Evolutionary conservation across 192 early-diverging fungal genomes (phyloP), one percentile per base, ranked within the genome.

Genomic region (Backusella mclennaniae): DNA sequence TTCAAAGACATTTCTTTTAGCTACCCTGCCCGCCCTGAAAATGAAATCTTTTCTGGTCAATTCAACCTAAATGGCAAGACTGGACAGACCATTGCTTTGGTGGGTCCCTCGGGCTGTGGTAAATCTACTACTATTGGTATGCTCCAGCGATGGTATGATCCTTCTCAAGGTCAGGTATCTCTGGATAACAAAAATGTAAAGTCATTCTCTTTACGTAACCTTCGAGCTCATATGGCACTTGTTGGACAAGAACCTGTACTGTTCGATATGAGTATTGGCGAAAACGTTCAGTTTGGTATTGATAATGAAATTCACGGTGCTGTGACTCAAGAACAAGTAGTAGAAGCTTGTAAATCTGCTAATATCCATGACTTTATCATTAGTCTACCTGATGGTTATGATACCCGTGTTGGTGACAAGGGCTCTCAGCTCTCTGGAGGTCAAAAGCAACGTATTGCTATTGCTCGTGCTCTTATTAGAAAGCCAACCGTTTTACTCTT

Each of bases 191-290:
- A 83, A 6, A 80, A 90, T 68, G 85, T 96, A 35, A 76, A 83
- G 6, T 76, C 88, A 63, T 93, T 92, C 86, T 86, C 90, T 36
- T 41, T 96, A 8, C 73, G 76, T n/a, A 87, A 90, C 46, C 84
- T 97, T 29, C 91, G 97, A 69, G 49, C 76, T 31, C 88, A 88
- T 73, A 82, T 96, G 86, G 92, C 95, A 19, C 83, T 98, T n/a
- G 97, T 98, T 12, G 92, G 92, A 29, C 97, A 98, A 81, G 96
- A 97, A 85, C 97, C 97, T 4, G 89, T 94, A 44, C 80, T 98
- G 44, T 97, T 97, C 77, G 94, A 96, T 84, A 84, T 94, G 80
- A 87, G 90, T 31, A 93, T 98, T 76, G 87, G 86, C 33, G 95
- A 97, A 17, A 98, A 98, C 88, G 96, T 98, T 68, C 85, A 84